Base-by-base conservation (phyloP, 192 early-diverging fungal genomes). In the Mortierella antarctica region DNA sequence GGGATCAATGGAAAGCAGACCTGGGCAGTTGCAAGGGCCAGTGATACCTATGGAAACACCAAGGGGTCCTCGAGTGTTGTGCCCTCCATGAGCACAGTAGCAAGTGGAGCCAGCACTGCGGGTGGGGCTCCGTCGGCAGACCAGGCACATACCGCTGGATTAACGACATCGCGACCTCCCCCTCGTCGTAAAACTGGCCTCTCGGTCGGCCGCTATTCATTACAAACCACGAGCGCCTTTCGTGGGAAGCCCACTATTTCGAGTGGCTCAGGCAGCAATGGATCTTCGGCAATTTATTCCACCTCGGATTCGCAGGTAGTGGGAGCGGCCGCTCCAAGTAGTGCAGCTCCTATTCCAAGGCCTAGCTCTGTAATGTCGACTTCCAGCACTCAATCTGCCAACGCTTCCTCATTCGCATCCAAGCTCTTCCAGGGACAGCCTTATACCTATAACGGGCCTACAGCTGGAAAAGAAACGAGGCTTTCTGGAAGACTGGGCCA, bases 111-210 rank as follows among this genome's bases (percentile, higher is more conserved):
- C 54, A 56, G 31, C 20, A 56, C 54, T 23, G 5, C 20, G 18
- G 54, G 0, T 23, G 13, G 31, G 7, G 20, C 23, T 7, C 41
- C 69, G 12, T 1, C 50, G 18, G 49, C 21, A 47, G 58, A 65
- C 31, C 64, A 61, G 23, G 18, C 23, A 4, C 66, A 55, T 9
- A 1, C 8, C 53, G 20, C 10, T 9, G 31, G 31, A 31, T 31
- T 31, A 41, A 20, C 18, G 44, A 20, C 18, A 31, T 31, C 63
- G 6, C 51, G 69, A 7, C 39, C 57, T 4, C 40, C 48, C 4
- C 70, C 77, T 68, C 69, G 77, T 6, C 77, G 77, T 3, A 80
- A 80, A 20, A 80, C 77, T 6, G 70, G 52, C 5, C 49, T 80
- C 1, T 57, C 59, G 21, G 59, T 60, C 6, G 77, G 77, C 18